A percentile compares a stretch with the other conserved stretches of the same genome.
These are phyloP conservation scores for Bretziella fagacearum DNA, from an alignment of 2,329 filamentous ascomycete species.

Conservation along the genomic window DNA sequence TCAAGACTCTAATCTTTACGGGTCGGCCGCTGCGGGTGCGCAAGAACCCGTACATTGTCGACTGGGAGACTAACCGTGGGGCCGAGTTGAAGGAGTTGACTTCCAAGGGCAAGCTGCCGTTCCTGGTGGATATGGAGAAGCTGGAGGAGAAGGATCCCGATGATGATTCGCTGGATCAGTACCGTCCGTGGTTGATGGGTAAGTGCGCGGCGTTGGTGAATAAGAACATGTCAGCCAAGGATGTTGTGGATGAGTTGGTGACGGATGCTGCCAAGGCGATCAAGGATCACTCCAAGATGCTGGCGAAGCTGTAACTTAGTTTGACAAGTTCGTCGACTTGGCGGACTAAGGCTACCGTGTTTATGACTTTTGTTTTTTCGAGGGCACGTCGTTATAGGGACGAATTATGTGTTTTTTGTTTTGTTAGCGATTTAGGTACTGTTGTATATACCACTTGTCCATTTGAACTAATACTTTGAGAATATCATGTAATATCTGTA, in stretches of 20 bases:
- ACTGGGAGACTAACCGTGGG: constrained; percentile 89
- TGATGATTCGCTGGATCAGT: constrained; percentile 82
- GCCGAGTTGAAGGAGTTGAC: constrained; percentile 88
- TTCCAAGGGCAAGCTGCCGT: constrained; percentile 74
- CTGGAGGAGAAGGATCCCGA: constrained; percentile 49
- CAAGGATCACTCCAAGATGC: constrained; percentile 45
- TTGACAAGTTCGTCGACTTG: neutral
- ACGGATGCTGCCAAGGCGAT: constrained; percentile 58
- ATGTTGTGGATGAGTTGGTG: constrained; percentile 87
- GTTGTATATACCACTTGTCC: neutral
- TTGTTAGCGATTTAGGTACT: neutral
- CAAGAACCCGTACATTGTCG: constrained; percentile 80
- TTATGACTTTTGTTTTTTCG: neutral
- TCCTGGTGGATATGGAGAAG: constrained; percentile 86
- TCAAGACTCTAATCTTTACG: constrained; percentile 97
- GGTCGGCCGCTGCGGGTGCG: constrained; percentile 86
- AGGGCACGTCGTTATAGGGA: neutral
- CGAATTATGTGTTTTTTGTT: too few species aligned
- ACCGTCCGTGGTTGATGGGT: constrained; percentile 85
- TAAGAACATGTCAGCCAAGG: constrained; percentile 81
- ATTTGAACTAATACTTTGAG: neutral
- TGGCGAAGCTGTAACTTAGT: constrained; percentile 46
- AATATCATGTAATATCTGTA: too few species aligned
- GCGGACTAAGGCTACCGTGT: neutral
- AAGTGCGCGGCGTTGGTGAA: constrained; percentile 89